Conservation (phyloP, 2,329 filamentous ascomycete species). For the Colletotrichum spaethianum region DNA sequence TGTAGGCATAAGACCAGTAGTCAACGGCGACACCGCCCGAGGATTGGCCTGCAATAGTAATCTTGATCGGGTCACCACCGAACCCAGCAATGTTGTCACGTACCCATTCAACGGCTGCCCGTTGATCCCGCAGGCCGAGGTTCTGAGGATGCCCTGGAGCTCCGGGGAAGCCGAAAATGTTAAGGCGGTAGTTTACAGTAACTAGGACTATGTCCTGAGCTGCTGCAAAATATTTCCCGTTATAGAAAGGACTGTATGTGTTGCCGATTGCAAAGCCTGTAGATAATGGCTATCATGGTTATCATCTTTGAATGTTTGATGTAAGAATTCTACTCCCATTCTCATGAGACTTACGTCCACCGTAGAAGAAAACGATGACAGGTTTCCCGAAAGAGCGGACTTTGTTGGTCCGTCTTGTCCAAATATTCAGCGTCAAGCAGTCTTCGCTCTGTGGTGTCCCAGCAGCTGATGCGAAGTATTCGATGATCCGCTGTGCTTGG, state of each 20-base stretch:
- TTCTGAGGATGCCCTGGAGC: slow-evolving; percentile 53
- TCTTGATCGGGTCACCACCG: slow-evolving; percentile 58
- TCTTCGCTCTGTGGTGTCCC: slow-evolving; percentile 52
- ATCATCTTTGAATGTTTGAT: not conserved
- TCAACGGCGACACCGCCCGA: slow-evolving; percentile 59
- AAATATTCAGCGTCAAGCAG: slow-evolving; percentile 56
- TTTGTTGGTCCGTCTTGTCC: slow-evolving; percentile 47
- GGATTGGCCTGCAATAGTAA: slow-evolving; percentile 61
- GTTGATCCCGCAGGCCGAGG: slow-evolving; percentile 64
- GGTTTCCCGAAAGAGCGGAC: slow-evolving; percentile 46
- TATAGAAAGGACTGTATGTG: slow-evolving; percentile 56
- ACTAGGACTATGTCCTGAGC: slow-evolving; percentile 61
- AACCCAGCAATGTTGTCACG: slow-evolving; percentile 61
- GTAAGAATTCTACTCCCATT: not conserved
- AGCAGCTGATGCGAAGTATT: slow-evolving; percentile 24
- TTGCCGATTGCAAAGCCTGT: slow-evolving; percentile 49
- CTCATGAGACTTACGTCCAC: slow-evolving; percentile 45
- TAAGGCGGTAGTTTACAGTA: slow-evolving; percentile 62
- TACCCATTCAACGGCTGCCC: slow-evolving; percentile 64
- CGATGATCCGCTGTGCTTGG: slow-evolving; percentile 48
- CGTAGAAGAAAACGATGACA: slow-evolving; percentile 56
- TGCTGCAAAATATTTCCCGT: slow-evolving; percentile 58
- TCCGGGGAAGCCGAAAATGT: slow-evolving; percentile 59
- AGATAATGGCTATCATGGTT: rapidly evolving
- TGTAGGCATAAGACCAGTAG: slow-evolving; percentile 65